These are phyloP conservation scores for Heliamphora exappendiculata DNA, from an alignment of 148 eudicot genomes.

Conservation along the genomic window DNA sequence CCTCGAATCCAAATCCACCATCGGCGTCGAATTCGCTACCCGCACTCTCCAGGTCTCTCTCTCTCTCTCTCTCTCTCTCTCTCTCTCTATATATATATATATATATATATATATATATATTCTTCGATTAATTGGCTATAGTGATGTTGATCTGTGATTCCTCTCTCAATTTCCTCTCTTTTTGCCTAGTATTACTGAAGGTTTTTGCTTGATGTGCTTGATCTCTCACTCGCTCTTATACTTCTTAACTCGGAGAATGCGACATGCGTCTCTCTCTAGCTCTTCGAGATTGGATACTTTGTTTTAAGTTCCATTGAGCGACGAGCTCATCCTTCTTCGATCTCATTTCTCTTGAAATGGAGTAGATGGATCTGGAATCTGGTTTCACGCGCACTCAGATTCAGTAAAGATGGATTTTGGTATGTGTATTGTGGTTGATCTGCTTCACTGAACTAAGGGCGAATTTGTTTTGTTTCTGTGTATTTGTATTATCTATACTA, in stretches of 20 bases:
- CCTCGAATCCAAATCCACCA: slow-evolving; percentile 18
- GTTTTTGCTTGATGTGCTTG: background rate
- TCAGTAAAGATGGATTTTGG: background rate
- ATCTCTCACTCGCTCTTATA: background rate
- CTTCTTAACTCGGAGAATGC: background rate
- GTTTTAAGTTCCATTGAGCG: too few species aligned
- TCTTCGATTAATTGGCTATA: too few species aligned
- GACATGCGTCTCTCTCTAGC: background rate
- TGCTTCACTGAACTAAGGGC: background rate
- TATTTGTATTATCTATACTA: too few species aligned
- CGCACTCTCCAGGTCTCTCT: slow-evolving; percentile 10
- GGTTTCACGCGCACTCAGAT: background rate
- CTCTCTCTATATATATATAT: too few species aligned
- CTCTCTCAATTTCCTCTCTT: background rate
- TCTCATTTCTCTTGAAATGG: background rate
- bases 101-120: too few species aligned
- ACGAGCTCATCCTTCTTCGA: background rate
- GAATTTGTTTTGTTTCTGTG: background rate
- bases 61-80: background rate
- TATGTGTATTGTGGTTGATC: background rate
- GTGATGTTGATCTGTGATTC: background rate
- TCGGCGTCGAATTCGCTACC: slow-evolving; percentile 19
- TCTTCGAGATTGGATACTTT: background rate
- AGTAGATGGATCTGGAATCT: slow-evolving; percentile 9
- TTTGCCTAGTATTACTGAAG: background rate